phyloP scores from a whole-genome alignment of 139 green algal species.

The Zygnema cylindricum region DNA sequence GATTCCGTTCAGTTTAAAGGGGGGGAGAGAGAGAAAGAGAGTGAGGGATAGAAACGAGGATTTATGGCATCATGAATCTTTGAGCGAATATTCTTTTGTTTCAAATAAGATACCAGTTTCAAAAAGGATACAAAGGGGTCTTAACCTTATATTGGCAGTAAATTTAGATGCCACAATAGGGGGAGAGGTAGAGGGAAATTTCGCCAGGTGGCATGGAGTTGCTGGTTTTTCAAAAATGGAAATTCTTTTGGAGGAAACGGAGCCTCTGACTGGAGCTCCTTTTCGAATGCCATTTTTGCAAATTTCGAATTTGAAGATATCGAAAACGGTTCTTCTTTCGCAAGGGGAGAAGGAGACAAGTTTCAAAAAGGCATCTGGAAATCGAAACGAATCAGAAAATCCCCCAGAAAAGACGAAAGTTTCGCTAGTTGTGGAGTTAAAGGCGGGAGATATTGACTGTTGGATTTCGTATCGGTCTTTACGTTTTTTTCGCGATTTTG shows the following conservation, averaged over 20 bases:
- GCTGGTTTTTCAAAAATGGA: neutral
- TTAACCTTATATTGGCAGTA: neutral
- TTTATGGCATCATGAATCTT: too few relatives aligned
- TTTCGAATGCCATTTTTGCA: neutral
- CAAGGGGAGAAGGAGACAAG: too few relatives aligned
- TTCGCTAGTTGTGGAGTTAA: neutral
- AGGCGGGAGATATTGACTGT: neutral
- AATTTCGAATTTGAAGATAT: neutral
- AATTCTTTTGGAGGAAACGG: neutral
- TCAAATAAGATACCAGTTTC: too few relatives aligned
- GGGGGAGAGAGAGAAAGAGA: too few relatives aligned
- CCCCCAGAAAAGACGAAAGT: neutral
- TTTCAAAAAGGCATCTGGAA: too few relatives aligned
- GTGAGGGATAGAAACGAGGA: too few relatives aligned
- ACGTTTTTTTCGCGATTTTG: neutral
- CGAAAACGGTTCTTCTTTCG: too few relatives aligned
- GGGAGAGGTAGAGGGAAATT: neutral
- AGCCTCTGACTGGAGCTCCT: neutral
- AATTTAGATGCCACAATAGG: neutral
- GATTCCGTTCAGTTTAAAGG: too few relatives aligned
- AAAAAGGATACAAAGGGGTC: too few relatives aligned
- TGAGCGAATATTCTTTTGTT: too few relatives aligned
- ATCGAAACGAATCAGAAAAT: too few relatives aligned
- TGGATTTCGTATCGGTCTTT: neutral
- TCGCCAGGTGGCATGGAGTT: neutral